phyloP scores from a whole-genome alignment of 2,329 filamentous ascomycete genomes.

The Penicillium sp. region DNA sequence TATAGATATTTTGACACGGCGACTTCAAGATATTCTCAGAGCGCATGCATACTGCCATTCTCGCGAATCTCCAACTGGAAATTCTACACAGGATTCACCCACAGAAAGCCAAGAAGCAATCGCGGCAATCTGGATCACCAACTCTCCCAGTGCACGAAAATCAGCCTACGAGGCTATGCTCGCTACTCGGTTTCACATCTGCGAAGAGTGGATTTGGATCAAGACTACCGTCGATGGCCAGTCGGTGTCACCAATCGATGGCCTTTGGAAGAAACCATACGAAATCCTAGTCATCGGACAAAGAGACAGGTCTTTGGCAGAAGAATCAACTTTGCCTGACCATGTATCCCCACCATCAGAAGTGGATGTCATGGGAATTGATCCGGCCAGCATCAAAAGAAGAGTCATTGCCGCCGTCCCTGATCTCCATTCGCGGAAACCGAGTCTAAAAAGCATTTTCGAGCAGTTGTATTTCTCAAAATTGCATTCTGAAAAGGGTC shows the following conservation, averaged over 20 bases:
- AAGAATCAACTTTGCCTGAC: no score
- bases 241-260: slow-evolving; percentile 48
- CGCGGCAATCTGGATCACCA: slow-evolving; percentile 58
- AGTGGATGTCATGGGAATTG: slow-evolving; percentile 5
- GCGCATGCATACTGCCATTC: slow-evolving; percentile 35
- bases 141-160: slow-evolving; percentile 48
- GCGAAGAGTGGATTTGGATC: slow-evolving; percentile 60
- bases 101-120: slow-evolving; percentile 26
- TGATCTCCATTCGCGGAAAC: slow-evolving; percentile 61
- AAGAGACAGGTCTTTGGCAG: no score
- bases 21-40: slow-evolving; percentile 44
- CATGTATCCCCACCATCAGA: background rate
- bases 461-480: slow-evolving; percentile 43
- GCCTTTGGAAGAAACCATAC: slow-evolving; percentile 56
- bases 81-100: slow-evolving; percentile 26
- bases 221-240: slow-evolving; percentile 53
- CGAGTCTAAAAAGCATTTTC: slow-evolving; percentile 53
- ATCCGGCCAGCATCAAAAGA: slow-evolving; percentile 31
- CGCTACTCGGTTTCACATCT: slow-evolving; percentile 44
- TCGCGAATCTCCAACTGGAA: slow-evolving; percentile 11
- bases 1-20: slow-evolving; percentile 25
- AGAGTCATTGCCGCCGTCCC: slow-evolving; percentile 55
- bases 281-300: slow-evolving; percentile 52
- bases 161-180: slow-evolving; percentile 43
- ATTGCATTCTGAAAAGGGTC: background rate